Evolutionary conservation across 306 rosid species (phyloP), one percentile per base, ranked within the genome.

Genomic region (Castanea crenata): DNA sequence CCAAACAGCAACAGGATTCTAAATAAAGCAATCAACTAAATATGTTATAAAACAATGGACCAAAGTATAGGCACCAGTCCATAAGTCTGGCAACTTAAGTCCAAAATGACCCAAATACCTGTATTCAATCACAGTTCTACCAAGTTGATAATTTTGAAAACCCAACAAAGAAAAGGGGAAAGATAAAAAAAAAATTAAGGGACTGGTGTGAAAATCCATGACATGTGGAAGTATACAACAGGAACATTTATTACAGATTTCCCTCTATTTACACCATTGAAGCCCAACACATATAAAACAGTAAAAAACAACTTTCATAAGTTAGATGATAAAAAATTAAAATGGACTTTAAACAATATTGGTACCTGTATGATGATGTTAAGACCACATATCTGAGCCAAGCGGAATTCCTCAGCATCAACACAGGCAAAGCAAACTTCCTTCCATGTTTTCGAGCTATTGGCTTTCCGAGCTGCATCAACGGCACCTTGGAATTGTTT

Each of bases 401-500:
- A 82, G 80, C 98, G 97, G 90, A 89, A 94, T 79, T 92, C 98
- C 86, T 92, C 98, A 81, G 93, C 94, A 92, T 94, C 98, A 85
- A 94, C 98, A 87, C 98, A 94, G 56, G 98, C 92, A 76, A 94
- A 92, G 83, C 97, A 92, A 74, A 94, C 98, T 87, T 94, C 97
- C 87, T 94, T 94, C 98, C 98, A 94, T 78, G 98, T 92, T 88
- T 92, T 92, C 23, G 97, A 84, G 81, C 96, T 94, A 85, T 94
- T 94, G 78, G 98, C 98, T 89, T 94, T 94, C 83, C 97, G 81
- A 73, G 98, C 98, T 38, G 97, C 98, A 88, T 94, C 98, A 84
- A 94, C 98, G 71, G 96, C 98, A 57, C 98, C 96, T 81, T 94
- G 98, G 86, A 92, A 94, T 81, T 92, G 96, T 71, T 90, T 78